Conservation (phyloP, 345 rosid genomes). For the Conringia planisiliqua region DNA sequence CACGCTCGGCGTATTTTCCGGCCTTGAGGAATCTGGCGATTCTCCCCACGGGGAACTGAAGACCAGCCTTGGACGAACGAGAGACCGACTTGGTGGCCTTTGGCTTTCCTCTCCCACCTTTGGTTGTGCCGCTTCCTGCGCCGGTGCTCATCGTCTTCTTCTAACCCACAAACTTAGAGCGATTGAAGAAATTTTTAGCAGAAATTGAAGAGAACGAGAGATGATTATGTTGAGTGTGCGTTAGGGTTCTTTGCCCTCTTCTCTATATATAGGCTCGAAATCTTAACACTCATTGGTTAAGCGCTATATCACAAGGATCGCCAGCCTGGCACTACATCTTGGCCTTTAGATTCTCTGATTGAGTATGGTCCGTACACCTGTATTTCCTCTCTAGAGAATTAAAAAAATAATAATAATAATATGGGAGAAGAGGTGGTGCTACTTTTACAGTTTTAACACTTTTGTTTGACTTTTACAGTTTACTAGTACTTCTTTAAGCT, state of each 20-base stretch:
- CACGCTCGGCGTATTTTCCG: slow-evolving; percentile 68
- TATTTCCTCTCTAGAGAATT: neutral
- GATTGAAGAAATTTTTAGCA: neutral
- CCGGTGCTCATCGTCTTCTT: slow-evolving; percentile 41
- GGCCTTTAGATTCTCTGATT: neutral
- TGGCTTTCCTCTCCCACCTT: slow-evolving; percentile 64
- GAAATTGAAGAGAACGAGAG: neutral
- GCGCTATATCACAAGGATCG: slow-evolving; percentile 28
- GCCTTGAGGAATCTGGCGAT: slow-evolving; percentile 67
- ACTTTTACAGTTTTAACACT: too few species aligned
- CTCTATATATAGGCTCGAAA: neutral
- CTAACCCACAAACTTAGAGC: neutral
- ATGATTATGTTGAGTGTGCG: neutral
- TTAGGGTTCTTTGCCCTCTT: neutral
- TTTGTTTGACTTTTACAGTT: neutral
- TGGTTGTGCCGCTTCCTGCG: slow-evolving; percentile 26
- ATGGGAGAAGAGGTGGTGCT: too few species aligned
- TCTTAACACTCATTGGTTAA: slow-evolving; percentile 30
- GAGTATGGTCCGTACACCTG: neutral
- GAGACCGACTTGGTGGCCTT: slow-evolving; percentile 60
- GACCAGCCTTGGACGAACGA: slow-evolving; percentile 62
- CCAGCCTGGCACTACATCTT: slow-evolving; percentile 27
- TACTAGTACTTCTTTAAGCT: neutral
- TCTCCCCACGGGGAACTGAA: slow-evolving; percentile 77
- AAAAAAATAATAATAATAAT: neutral